Base-by-base conservation (phyloP, 306 rosid species). In the Ormosia semicastrata region DNA sequence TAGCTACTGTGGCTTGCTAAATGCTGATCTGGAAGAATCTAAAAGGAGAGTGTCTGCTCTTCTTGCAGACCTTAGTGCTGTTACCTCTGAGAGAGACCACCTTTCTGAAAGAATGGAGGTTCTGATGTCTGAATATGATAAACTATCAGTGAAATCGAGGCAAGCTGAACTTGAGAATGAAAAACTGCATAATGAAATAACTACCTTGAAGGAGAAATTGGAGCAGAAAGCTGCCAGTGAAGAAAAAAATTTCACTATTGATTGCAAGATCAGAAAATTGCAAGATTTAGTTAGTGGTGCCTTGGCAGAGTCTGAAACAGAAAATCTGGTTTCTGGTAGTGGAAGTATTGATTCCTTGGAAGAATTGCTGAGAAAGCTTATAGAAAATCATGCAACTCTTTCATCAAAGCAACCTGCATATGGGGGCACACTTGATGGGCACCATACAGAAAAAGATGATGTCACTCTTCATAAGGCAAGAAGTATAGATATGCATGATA, bases 11-110 rank as follows among this genome's bases (percentile, higher is more conserved):
- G 94, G 85, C 70, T 79, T 86, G 49, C 85, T 93, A 67, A 91
- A 85, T 86, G 87, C 93, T 76, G 97, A 93, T 84, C 84, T 93
- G 86, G 98, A 92, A 83, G 96, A 81, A 63, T 93, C 93, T 60
- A 89, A 73, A 76, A 81, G 86, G 81, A 88, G 89, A 69, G 81
- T 83, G 29, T 89, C 92, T 71, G 84, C 85, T 83, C 85, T 92
- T 75, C 92, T 85, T 83, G 89, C 81, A 64, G 92, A 89, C 66
- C 89, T 87, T 57, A 85, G 84, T 60, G 80, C 84, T 47, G 76
- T 89, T 68, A 81, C 81, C 17, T 84, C 82, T 18, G 97, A 89
- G 86, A 90, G 83, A 77, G 90, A 77, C 77, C 68, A 85, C 68
- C 92, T 92, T 79, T 89, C 92, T 79, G 90, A 83, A 75, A 91